These are phyloP conservation scores for Amphicarpaea edgeworthii DNA, from an alignment of 306 rosid genomes.

Conservation along the genomic window DNA sequence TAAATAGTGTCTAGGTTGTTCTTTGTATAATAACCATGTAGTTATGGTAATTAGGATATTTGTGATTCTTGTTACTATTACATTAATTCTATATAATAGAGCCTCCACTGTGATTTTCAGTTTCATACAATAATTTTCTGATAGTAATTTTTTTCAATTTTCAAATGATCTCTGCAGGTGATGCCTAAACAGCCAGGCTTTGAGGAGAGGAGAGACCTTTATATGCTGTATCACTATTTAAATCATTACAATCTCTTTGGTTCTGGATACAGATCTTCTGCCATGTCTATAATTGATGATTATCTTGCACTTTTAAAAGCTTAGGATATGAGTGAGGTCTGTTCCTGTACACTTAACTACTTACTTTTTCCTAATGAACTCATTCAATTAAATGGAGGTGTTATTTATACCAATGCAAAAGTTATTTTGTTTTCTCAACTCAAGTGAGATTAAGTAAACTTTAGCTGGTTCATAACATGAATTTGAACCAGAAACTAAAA, in stretches of 20 bases:
- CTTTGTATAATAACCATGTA: background rate
- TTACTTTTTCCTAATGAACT: background rate
- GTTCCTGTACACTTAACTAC: slow-evolving; percentile 35
- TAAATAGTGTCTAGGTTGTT: background rate
- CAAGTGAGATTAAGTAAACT: background rate
- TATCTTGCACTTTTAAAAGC: slow-evolving; percentile 69
- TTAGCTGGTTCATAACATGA: too few relatives aligned
- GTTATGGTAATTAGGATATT: background rate
- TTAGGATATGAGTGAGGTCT: slow-evolving; percentile 48
- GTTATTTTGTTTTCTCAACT: slow-evolving; percentile 12
- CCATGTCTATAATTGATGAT: slow-evolving; percentile 88
- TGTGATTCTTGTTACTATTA: background rate
- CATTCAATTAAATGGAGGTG: slow-evolving; percentile 18
- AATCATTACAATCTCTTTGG: slow-evolving; percentile 97
- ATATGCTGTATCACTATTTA: slow-evolving; percentile 87
- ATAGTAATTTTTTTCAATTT: slow-evolving; percentile 36
- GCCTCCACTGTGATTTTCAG: background rate
- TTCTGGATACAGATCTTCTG: slow-evolving; percentile 85
- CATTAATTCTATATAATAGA: background rate
- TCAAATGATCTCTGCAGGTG: slow-evolving; percentile 60
- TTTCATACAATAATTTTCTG: slow-evolving; percentile 25
- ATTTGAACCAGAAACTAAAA: background rate
- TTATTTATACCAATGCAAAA: slow-evolving; percentile 23
- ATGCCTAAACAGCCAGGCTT: slow-evolving; percentile 89
- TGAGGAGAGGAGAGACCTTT: slow-evolving; percentile 89